phyloP scores from a whole-genome alignment of 371 early-diverging fungal genomes.

The Mycotypha africana region DNA sequence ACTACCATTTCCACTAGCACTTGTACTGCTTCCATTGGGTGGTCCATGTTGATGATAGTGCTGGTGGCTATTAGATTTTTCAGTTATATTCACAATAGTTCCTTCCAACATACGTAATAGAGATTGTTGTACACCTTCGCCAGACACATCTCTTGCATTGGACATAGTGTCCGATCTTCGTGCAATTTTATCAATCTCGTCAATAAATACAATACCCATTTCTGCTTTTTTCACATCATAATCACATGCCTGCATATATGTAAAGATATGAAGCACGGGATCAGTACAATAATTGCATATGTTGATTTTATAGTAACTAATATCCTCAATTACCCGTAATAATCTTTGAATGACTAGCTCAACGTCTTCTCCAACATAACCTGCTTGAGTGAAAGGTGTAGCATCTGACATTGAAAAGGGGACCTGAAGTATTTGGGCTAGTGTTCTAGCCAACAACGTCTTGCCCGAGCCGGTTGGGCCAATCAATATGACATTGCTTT shows the following conservation, averaged over 20 bases:
- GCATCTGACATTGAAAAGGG: conserved; percentile 92
- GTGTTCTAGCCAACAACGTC: conserved; percentile 80
- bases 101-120: conserved; percentile 87
- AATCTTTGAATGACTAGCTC: conserved; percentile 83
- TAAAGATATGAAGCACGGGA: no score
- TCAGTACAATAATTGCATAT: no score
- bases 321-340: conserved; percentile 50
- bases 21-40: no score
- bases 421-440: conserved; percentile 80
- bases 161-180: conserved; percentile 68
- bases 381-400: conserved; percentile 87
- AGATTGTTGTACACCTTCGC: conserved; percentile 91
- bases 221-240: conserved; percentile 83
- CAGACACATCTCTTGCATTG: conserved; percentile 81
- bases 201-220: conserved; percentile 88
- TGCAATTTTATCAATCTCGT: conserved; percentile 89
- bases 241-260: conserved; percentile 63
- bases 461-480: conserved; percentile 88
- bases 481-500: conserved; percentile 83
- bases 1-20: conserved; percentile 10
- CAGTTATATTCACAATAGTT: conserved; percentile 76
- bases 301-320: background rate
- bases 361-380: conserved; percentile 93
- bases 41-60: no score
- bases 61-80: conserved; percentile 55